Percentiles rank a stretch among this genome's conserved stretches.
phyloP scores from a whole-genome alignment of 768 basidiomycete species.

The Plicaturopsis crispa region DNA sequence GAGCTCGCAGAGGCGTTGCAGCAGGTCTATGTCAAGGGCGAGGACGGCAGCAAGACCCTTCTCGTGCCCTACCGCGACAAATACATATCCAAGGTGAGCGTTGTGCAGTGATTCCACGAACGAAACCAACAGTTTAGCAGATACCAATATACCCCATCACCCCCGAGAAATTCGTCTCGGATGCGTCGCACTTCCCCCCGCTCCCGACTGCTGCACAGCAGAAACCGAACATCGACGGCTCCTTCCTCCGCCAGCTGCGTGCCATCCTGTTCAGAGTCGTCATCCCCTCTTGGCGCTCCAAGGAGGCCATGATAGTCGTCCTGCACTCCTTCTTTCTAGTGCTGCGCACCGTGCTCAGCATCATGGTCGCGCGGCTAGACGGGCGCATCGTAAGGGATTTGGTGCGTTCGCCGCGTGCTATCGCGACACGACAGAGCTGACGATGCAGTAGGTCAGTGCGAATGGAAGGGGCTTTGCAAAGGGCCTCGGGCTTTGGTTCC shows the following conservation, averaged over 20 bases:
- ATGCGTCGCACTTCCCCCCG: conserved; percentile 57
- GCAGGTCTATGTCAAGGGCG: conserved; percentile 53
- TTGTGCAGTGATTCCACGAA: background rate
- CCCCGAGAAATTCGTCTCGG: conserved; percentile 36
- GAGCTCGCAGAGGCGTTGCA: conserved; percentile 44
- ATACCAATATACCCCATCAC: conserved; percentile 43
- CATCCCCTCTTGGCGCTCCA: conserved; percentile 53
- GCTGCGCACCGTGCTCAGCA: conserved; percentile 77
- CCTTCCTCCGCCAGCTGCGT: conserved; percentile 65
- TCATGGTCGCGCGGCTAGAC: conserved; percentile 83
- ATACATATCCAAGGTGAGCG: conserved; percentile 40
- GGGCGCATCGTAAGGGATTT: conserved; percentile 85
- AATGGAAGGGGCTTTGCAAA: conserved; percentile 76
- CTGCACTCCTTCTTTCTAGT: conserved; percentile 84
- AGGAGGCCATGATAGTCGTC: conserved; percentile 66
- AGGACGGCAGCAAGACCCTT: conserved; percentile 54
- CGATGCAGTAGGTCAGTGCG: conserved; percentile 51
- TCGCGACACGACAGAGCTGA: background rate
- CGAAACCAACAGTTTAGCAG: conserved; percentile 13
- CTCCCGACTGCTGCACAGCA: conserved; percentile 30
- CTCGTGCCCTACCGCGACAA: conserved; percentile 59
- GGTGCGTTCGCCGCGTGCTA: conserved; percentile 28
- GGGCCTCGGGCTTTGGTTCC: conserved; percentile 84
- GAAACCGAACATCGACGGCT: conserved; percentile 62
- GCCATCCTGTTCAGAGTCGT: conserved; percentile 68